Percentiles rank a stretch among this genome's conserved stretches.
phyloP scores from a whole-genome alignment of 1,284 basidiomycete species.

The Stereum hirsutum region DNA sequence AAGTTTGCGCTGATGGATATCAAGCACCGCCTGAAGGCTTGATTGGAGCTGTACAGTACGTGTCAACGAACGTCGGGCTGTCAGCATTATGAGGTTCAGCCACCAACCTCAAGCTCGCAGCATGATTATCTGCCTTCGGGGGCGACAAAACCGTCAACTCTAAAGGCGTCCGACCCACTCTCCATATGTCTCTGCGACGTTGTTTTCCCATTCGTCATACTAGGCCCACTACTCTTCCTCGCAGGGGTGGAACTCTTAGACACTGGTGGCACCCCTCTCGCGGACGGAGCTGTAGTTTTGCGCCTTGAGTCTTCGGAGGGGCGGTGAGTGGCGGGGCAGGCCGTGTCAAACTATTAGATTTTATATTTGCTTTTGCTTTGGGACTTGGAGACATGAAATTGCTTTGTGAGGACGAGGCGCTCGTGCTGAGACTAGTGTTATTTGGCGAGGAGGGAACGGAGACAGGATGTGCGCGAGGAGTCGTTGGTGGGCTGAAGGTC shows the following conservation, averaged over 20 bases:
- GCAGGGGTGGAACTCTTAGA: too few species aligned
- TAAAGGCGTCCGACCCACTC: conserved; percentile 15
- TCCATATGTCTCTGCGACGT: conserved; percentile 13
- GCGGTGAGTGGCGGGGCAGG: not conserved
- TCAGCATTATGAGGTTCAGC: conserved; percentile 58
- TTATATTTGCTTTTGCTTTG: conserved; percentile 10
- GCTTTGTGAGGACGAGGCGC: conserved; percentile 17
- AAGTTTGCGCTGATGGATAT: conserved; percentile 53
- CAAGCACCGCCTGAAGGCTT: conserved; percentile 44
- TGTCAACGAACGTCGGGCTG: too few species aligned
- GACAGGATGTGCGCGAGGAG: conserved; percentile 24
- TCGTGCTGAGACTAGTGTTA: conserved; percentile 12
- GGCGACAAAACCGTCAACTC: conserved; percentile 10
- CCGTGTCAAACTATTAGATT: conserved; percentile 7
- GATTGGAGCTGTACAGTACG: conserved; percentile 62
- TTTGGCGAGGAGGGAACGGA: conserved; percentile 15
- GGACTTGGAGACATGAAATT: conserved; percentile 17
- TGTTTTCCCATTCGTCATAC: too few species aligned
- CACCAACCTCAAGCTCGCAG: conserved; percentile 48
- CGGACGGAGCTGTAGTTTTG: conserved; percentile 9
- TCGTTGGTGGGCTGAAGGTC: conserved; percentile 22
- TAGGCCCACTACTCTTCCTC: too few species aligned
- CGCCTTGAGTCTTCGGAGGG: not conserved
- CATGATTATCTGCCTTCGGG: conserved; percentile 7
- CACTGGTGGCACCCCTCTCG: conserved; percentile 6